Base-by-base conservation (phyloP, 257 asterid genomes). In the Cruciata laevipes region DNA sequence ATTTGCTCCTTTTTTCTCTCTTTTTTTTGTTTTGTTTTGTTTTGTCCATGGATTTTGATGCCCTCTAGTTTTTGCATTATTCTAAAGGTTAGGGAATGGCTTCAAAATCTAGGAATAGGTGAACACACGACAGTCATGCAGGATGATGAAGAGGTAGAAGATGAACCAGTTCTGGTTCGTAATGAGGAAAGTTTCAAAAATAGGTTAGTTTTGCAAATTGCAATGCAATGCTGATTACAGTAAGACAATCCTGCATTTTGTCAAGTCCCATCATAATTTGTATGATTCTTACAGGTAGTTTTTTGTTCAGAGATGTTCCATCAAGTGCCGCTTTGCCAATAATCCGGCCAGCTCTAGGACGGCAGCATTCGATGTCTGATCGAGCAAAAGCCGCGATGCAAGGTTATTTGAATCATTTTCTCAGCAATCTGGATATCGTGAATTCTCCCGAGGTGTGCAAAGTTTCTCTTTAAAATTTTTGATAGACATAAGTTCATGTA, bases 371-470 rank as follows among this genome's bases (percentile, higher is more conserved):
- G 17, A 77, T 88, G 69, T 76, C 95, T 52, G 96, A 86, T 32
- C 86, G 74, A 71, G 98, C 94, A 72, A 92, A 87, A 82, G 73
- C 75, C 74, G 97, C 96, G 56, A 89, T 92, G 97, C 98, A 92
- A 85, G 94, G 90, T 69, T 92, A 89, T 82, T 86, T 92, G 77
- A 89, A 80, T 79, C 90, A 89, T 77, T 92, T 92, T 80, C 80
- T 89, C 80, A 95, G 97, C 69, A 85, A 86, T 83, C 79, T 89
- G 91, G 97, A 87, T 73, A 82, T 89, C 38, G 72, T 92, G 71
- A 92, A 92, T 76, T 86, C 95, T 53, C 70, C 66, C 69, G 98
- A 92, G 98, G 98, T 92, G 79, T 73, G 76, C 68, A 75, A 56
- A 66, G n/a, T 47, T 16, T 42, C 16, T 47, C 90, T 87, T 77